Evolutionary conservation across 2,329 filamentous ascomycete genomes (phyloP).

Genomic region (Talaromyces sp.): DNA sequence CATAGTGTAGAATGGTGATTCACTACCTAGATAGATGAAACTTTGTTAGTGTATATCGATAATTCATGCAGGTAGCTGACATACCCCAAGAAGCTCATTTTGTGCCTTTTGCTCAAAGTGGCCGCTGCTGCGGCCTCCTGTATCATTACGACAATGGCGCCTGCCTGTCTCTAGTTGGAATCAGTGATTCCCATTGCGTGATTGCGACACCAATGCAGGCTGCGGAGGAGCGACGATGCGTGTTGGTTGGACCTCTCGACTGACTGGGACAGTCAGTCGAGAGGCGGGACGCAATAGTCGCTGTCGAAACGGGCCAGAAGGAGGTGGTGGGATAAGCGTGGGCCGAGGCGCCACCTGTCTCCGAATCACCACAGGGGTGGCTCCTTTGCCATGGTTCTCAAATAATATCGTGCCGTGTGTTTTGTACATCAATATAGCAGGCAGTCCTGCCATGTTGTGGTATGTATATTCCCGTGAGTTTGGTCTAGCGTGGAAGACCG

Average conservation of each 20-base stretch:
- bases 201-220: not conserved
- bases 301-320: not conserved
- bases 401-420: not conserved
- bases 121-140: not conserved
- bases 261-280: not conserved
- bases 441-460: too few relatives aligned
- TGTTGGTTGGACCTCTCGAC: not conserved
- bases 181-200: not conserved
- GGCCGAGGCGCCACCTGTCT: not conserved
- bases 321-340: constrained; percentile 1
- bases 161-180: not conserved
- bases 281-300: not conserved
- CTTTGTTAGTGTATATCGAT: not conserved
- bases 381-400: not conserved
- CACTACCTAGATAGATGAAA: not conserved
- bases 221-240: not conserved
- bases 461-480: too few relatives aligned
- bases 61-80: not conserved
- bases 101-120: not conserved
- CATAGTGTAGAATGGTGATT: not conserved
- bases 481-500: not conserved
- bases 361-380: not conserved
- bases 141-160: not conserved
- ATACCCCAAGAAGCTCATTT: not conserved
- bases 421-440: too few relatives aligned